Evolutionary conservation across 2,329 filamentous ascomycete species (phyloP).

Genomic region (Fusarium sp.): DNA sequence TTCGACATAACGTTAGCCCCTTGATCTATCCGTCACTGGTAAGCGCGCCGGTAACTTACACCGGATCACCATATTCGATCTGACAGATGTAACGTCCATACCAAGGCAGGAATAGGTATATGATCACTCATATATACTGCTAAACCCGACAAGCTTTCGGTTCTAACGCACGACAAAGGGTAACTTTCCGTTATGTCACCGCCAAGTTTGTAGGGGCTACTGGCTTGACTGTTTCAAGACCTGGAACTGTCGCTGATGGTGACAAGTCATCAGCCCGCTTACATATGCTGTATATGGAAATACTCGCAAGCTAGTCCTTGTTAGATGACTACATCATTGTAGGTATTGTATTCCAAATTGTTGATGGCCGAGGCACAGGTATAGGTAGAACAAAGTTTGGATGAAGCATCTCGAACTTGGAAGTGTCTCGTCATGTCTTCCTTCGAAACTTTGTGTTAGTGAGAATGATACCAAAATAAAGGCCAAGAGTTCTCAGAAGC

Average conservation of each 20-base stretch:
- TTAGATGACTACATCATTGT: not conserved
- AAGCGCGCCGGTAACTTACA: conserved; percentile 17
- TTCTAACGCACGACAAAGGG: not conserved
- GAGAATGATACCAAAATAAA: not conserved
- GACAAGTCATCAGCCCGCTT: not conserved
- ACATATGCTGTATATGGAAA: not conserved
- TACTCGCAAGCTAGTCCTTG: not conserved
- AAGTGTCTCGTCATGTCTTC: not conserved
- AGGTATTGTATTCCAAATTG: not conserved
- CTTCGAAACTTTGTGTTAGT: not conserved
- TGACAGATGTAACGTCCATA: conserved; percentile 11
- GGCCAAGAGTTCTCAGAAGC: not conserved
- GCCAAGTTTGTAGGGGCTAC: not conserved
- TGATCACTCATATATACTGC: not conserved
- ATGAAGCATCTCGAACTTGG: not conserved
- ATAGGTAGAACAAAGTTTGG: not conserved
- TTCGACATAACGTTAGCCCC: conserved; percentile 16
- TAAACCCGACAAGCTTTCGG: conserved; percentile 4
- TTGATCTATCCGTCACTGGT: not conserved
- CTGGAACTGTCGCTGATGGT: not conserved
- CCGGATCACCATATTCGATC: conserved; percentile 8
- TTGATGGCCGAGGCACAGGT: not conserved
- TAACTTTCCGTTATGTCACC: not conserved
- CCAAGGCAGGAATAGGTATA: conserved; percentile 5
- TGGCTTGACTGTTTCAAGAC: not conserved